Conservation (phyloP, 495 filamentous ascomycete genomes). For the Glonium stellatum region DNA sequence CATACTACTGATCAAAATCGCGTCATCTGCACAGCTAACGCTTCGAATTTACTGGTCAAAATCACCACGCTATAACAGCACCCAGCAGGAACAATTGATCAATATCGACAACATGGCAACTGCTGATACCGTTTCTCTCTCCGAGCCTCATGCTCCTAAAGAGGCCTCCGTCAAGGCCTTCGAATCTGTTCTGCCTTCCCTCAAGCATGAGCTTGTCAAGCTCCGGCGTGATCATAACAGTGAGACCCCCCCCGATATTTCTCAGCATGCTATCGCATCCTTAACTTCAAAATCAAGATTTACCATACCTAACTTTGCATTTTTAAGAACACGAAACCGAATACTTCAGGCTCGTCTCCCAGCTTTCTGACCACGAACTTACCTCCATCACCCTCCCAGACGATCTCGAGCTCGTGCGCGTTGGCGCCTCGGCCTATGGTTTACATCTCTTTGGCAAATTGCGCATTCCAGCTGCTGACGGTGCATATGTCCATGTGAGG, state of each 20-base stretch:
- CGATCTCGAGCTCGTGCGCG: slow-evolving; percentile 44
- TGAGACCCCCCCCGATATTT: slow-evolving; percentile 9
- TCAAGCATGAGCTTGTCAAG: slow-evolving; percentile 47
- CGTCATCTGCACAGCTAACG: not conserved
- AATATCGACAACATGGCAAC: slow-evolving; percentile 40
- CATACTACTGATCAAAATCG: not conserved
- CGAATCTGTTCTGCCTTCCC: slow-evolving; percentile 41
- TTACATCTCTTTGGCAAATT: slow-evolving; percentile 53
- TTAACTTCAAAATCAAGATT: not conserved
- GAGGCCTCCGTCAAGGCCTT: slow-evolving; percentile 48
- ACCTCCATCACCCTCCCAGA: slow-evolving; percentile 39
- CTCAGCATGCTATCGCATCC: not conserved
- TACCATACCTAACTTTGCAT: not conserved
- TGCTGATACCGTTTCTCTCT: slow-evolving; percentile 46
- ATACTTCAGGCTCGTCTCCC: slow-evolving; percentile 41
- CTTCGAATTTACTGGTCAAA: not conserved
- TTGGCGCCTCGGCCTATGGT: slow-evolving; percentile 48
- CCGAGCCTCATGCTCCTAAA: slow-evolving; percentile 44
- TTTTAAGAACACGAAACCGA: slow-evolving; percentile 41
- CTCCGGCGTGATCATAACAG: slow-evolving; percentile 40
- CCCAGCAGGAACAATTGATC: not conserved
- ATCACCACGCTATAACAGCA: not conserved
- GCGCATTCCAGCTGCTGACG: slow-evolving; percentile 39
- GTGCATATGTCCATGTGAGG: slow-evolving; percentile 39
- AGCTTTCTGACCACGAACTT: slow-evolving; percentile 44